Conservation (phyloP, 805 yeast genomes). For the Yamadazyma sp. region DNA sequence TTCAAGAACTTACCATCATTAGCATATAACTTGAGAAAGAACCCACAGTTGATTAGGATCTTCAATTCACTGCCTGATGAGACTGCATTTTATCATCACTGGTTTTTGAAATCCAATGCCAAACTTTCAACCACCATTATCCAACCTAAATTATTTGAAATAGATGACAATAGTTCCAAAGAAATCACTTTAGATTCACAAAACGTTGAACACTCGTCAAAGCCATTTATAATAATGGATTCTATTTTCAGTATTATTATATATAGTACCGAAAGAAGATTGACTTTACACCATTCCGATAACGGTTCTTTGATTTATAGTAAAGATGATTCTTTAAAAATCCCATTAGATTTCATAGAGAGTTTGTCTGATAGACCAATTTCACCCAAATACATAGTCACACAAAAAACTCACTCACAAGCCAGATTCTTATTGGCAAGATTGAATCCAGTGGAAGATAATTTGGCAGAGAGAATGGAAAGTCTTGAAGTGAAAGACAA, state of each 20-base stretch:
- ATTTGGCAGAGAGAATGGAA: not conserved
- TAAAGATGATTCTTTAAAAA: conserved; percentile 8
- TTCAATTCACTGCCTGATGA: conserved; percentile 46
- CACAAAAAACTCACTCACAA: conserved; percentile 38
- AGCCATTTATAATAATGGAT: conserved; percentile 27
- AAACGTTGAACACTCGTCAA: conserved; percentile 10
- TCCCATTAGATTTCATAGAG: conserved; percentile 16
- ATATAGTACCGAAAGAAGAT: conserved; percentile 16
- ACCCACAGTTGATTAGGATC: conserved; percentile 32
- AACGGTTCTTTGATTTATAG: conserved; percentile 18
- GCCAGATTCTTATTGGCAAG: conserved; percentile 32
- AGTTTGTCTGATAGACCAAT: conserved; percentile 11
- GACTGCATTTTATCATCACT: conserved; percentile 38
- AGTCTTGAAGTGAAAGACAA: conserved; percentile 1
- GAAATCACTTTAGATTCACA: conserved; percentile 17
- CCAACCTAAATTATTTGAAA: conserved; percentile 26
- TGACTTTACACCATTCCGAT: conserved; percentile 27
- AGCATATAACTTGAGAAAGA: conserved; percentile 32
- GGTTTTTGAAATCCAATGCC: conserved; percentile 21
- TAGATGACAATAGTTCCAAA: conserved; percentile 2
- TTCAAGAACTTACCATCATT: conserved; percentile 28
- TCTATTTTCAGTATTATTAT: conserved; percentile 24
- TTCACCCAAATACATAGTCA: conserved; percentile 24
- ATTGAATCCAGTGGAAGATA: conserved; percentile 21
- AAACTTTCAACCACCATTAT: conserved; percentile 22